Evolutionary conservation across 768 basidiomycete species (phyloP).

Genomic region (Macrocybe gigantea): DNA sequence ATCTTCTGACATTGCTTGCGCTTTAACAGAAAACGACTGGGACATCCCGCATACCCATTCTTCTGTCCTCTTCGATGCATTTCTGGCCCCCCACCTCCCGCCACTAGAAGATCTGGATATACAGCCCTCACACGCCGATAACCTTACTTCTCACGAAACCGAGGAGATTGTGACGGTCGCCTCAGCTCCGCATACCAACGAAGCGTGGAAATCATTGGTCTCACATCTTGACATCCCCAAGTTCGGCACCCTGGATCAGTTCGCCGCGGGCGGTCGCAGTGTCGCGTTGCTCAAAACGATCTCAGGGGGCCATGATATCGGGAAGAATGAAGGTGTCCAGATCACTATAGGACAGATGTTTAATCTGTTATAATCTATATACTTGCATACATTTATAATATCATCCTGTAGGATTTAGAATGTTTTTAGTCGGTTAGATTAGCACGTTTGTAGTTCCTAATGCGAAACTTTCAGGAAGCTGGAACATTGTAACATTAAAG

Average conservation of each 20-base stretch:
- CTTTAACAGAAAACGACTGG: slow-evolving; percentile 47
- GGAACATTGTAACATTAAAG: too few species aligned
- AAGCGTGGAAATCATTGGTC: slow-evolving; percentile 35
- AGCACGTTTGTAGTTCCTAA: too few species aligned
- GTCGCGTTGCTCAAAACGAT: slow-evolving; percentile 53
- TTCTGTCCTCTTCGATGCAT: slow-evolving; percentile 56
- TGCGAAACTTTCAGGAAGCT: too few species aligned
- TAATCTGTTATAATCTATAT: slow-evolving; percentile 13
- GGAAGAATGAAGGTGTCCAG: slow-evolving; percentile 62
- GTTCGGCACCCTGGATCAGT: slow-evolving; percentile 47
- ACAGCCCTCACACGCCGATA: slow-evolving; percentile 14
- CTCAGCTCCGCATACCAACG: slow-evolving; percentile 20
- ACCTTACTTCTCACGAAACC: slow-evolving; percentile 31
- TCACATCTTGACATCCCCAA: slow-evolving; percentile 35
- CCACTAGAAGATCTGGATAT: slow-evolving; percentile 4
- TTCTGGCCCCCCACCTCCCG: slow-evolving; percentile 57
- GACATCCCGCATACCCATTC: slow-evolving; percentile 74
- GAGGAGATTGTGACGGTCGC: slow-evolving; percentile 30
- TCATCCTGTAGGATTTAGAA: too few species aligned
- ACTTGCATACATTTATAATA: too few species aligned
- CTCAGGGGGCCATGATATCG: slow-evolving; percentile 57
- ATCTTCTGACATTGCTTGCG: neutral
- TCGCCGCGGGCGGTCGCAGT: slow-evolving; percentile 33
- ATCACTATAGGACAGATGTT: slow-evolving; percentile 49
- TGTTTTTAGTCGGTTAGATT: too few species aligned